phyloP scores from a whole-genome alignment of 2,329 filamentous ascomycete species.

The Torrubiella hemipterigena region DNA sequence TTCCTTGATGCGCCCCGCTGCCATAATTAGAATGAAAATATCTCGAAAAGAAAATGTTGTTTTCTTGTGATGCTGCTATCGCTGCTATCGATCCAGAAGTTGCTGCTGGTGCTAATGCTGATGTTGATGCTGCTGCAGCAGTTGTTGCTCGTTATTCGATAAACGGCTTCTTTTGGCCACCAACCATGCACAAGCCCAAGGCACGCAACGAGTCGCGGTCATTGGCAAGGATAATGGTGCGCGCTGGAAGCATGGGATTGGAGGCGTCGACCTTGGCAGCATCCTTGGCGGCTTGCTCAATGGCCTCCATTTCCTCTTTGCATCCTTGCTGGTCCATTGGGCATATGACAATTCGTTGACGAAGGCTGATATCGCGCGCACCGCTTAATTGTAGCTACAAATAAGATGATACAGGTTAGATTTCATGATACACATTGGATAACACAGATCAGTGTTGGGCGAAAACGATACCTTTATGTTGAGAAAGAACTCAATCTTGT shows the following conservation, averaged over 20 bases:
- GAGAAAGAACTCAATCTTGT: constrained; percentile 97
- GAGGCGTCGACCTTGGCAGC: constrained; percentile 78
- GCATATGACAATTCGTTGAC: constrained; percentile 91
- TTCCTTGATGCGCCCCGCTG: no score
- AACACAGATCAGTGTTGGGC: no score
- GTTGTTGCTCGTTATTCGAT: constrained; percentile 51
- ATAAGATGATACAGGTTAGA: no score
- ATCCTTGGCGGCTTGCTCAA: constrained; percentile 90
- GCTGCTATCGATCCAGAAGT: no score
- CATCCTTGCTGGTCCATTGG: constrained; percentile 90
- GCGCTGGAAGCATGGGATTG: constrained; percentile 83
- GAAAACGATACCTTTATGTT: constrained; percentile 64
- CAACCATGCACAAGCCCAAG: constrained; percentile 51
- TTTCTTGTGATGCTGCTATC: no score
- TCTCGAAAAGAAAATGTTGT: no score
- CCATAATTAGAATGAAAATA: no score
- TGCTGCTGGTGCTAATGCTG: no score
- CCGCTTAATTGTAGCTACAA: constrained; percentile 73
- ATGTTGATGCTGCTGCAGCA: no score
- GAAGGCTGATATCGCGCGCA: constrained; percentile 75
- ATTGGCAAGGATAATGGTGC: constrained; percentile 66
- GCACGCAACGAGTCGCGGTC: constrained; percentile 55
- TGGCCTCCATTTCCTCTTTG: constrained; percentile 97
- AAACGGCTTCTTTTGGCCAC: constrained; percentile 51
- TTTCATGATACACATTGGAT: no score